Percentiles rank a stretch among this genome's conserved stretches.
Evolutionary conservation across 2,329 filamentous ascomycete species (phyloP).

Genomic region (Juglanconis sp.): DNA sequence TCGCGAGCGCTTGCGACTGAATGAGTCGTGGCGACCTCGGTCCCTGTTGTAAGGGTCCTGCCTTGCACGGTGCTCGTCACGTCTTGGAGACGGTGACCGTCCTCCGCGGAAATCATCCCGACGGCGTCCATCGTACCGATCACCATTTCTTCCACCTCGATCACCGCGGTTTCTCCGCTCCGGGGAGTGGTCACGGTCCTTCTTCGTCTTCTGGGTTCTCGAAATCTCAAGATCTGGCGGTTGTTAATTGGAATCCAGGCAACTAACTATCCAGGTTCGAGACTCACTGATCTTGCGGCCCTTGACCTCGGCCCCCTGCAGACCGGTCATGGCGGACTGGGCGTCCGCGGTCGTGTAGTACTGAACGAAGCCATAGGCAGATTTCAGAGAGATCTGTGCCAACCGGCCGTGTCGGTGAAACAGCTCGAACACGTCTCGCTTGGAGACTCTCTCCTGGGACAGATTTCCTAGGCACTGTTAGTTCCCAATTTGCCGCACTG

Average conservation of each 20-base stretch:
- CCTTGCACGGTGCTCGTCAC: conserved; percentile 51
- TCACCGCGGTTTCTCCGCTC: conserved; percentile 44
- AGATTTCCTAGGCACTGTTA: conserved; percentile 66
- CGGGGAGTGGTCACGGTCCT: conserved; percentile 54
- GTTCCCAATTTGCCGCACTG: background rate
- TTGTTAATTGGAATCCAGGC: conserved; percentile 26
- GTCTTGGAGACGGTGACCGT: conserved; percentile 56
- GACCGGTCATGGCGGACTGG: conserved; percentile 66
- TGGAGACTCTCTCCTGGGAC: conserved; percentile 87
- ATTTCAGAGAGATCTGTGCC: conserved; percentile 94
- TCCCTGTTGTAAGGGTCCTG: conserved; percentile 51
- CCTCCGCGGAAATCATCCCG: conserved; percentile 62
- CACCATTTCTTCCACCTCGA: conserved; percentile 41
- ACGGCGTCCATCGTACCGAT: conserved; percentile 48
- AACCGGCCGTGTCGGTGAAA: conserved; percentile 83
- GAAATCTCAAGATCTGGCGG: conserved; percentile 79
- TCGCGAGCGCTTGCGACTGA: conserved; percentile 55
- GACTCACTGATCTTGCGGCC: conserved; percentile 90
- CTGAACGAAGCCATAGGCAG: conserved; percentile 95
- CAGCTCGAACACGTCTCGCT: conserved; percentile 87
- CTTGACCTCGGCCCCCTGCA: conserved; percentile 78
- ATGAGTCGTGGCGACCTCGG: conserved; percentile 37
- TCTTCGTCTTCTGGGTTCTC: conserved; percentile 76
- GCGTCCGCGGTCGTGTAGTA: conserved; percentile 78
- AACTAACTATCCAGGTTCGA: background rate